Conservation (phyloP, 345 rosid species). For the Aegle marmelos region DNA sequence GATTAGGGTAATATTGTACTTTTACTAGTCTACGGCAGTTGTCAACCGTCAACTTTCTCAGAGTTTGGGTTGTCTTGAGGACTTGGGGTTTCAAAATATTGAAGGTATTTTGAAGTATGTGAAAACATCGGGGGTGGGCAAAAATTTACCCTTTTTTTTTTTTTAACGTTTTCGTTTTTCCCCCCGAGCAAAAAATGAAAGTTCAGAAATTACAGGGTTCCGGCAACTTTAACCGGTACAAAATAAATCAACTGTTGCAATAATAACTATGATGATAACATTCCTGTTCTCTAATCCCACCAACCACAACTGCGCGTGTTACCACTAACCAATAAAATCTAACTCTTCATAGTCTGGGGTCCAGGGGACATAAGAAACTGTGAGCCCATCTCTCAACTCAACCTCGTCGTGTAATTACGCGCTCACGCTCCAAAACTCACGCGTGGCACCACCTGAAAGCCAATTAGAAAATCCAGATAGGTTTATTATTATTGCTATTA, state of each 20-base stretch:
- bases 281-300: background rate
- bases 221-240: background rate
- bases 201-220: background rate
- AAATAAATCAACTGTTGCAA: slow-evolving; percentile 1
- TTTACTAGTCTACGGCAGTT: no score
- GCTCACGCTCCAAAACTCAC: background rate
- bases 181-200: background rate
- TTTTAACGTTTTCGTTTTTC: no score
- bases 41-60: no score
- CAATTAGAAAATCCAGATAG: slow-evolving; percentile 3
- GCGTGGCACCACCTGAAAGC: background rate
- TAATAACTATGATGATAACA: background rate
- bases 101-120: no score
- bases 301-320: background rate
- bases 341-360: background rate
- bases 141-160: no score
- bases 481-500: background rate
- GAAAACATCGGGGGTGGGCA: no score
- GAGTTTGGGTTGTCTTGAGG: no score
- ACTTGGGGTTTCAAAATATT: no score
- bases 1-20: no score
- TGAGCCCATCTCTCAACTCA: background rate
- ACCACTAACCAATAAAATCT: background rate
- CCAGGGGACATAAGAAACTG: no score
- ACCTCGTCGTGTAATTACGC: background rate